These are phyloP conservation scores for Sporothrix globosa DNA, from an alignment of 2,329 filamentous ascomycete species.

Conservation along the genomic window DNA sequence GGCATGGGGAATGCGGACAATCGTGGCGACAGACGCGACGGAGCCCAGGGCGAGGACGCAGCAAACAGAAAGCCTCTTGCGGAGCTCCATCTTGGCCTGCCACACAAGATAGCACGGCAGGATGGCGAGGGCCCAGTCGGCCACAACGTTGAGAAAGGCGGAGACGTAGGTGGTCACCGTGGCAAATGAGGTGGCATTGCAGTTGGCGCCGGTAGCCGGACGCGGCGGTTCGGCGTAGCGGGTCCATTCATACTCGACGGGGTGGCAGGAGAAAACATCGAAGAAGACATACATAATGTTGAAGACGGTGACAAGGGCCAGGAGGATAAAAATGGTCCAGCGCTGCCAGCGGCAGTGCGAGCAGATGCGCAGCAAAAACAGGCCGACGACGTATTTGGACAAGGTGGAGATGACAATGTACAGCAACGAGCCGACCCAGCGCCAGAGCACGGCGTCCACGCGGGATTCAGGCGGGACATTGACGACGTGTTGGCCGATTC, in stretches of 20 bases:
- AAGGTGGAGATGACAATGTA: slow-evolving; percentile 15
- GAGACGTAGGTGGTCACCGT: slow-evolving; percentile 3
- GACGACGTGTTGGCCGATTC: slow-evolving; percentile 15
- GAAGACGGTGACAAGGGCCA: neutral
- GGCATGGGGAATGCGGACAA: slow-evolving; percentile 18
- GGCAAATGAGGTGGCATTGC: slow-evolving; percentile 10
- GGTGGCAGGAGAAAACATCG: slow-evolving; percentile 17
- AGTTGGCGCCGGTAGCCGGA: neutral
- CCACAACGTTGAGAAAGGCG: slow-evolving; percentile 7
- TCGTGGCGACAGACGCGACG: slow-evolving; percentile 7
- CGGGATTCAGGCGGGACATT: slow-evolving; percentile 4
- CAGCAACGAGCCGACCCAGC: slow-evolving; percentile 12
- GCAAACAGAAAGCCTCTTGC: slow-evolving; percentile 15
- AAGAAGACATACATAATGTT: slow-evolving; percentile 11
- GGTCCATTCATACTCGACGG: slow-evolving; percentile 9
- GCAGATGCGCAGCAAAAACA: slow-evolving; percentile 22
- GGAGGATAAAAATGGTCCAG: neutral
- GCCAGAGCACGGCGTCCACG: slow-evolving; percentile 15
- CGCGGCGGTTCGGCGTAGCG: slow-evolving; percentile 10
- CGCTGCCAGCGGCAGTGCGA: slow-evolving; percentile 24
- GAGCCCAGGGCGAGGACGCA: slow-evolving; percentile 15
- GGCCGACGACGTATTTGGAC: slow-evolving; percentile 15
- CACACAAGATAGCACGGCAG: slow-evolving; percentile 20
- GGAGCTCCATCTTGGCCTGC: slow-evolving; percentile 28
- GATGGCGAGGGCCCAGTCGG: slow-evolving; percentile 12